phyloP scores from a whole-genome alignment of 179 eudicot genomes.

The Camellia oleifera region DNA sequence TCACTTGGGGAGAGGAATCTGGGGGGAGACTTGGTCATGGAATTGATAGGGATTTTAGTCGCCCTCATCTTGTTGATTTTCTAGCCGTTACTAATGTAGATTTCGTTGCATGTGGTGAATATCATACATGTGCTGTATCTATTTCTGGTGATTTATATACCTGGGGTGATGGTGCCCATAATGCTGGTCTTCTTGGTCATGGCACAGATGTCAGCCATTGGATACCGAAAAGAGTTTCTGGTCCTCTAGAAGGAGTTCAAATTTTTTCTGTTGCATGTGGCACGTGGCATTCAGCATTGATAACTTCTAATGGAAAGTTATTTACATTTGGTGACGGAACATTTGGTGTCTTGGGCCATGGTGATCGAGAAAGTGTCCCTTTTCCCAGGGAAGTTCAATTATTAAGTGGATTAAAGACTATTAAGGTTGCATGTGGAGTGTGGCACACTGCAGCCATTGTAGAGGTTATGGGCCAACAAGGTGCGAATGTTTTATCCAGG shows the following conservation, averaged over 20 bases:
- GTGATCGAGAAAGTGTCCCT: constrained; percentile 56
- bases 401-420: constrained; percentile 53
- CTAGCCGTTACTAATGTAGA: constrained; percentile 69
- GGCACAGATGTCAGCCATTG: constrained; percentile 85
- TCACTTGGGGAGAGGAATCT: constrained; percentile 95
- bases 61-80: constrained; percentile 71
- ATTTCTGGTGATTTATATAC: constrained; percentile 70
- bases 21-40: constrained; percentile 98
- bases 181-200: constrained; percentile 85
- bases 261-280: constrained; percentile 76
- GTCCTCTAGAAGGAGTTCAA: constrained; percentile 75
- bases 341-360: constrained; percentile 84
- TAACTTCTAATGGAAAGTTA: constrained; percentile 53
- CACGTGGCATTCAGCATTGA: constrained; percentile 80
- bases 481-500: constrained; percentile 37
- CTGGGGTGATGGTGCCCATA: constrained; percentile 87
- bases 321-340: constrained; percentile 89
- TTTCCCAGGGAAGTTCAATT: constrained; percentile 69
- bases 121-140: constrained; percentile 81
- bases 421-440: constrained; percentile 81
- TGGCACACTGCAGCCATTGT: constrained; percentile 96
- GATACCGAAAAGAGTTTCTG: constrained; percentile 78
- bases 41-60: constrained; percentile 55
- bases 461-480: constrained; percentile 47
- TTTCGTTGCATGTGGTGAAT: constrained; percentile 82